These are phyloP conservation scores for Bryoerythrophyllum caledonicum DNA, from an alignment of 225 moss, liverwort and hornwort species.

Conservation along the genomic window DNA sequence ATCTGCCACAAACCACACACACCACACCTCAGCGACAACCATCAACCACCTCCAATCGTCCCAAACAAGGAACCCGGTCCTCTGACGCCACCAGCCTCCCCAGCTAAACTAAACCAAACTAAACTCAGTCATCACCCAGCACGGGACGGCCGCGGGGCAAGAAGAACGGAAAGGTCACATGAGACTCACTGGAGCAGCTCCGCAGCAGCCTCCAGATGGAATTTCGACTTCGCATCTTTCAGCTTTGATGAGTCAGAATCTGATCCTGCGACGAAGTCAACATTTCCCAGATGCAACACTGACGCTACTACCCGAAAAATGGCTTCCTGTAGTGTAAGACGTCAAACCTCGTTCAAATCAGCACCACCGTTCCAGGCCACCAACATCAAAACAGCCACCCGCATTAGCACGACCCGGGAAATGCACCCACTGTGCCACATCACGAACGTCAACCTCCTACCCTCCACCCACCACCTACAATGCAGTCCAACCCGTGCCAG, in stretches of 20 bases:
- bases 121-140: background rate
- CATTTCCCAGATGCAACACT: slow-evolving; percentile 93
- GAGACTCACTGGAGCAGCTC: slow-evolving; percentile 84
- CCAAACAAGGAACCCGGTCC: slow-evolving; percentile 13
- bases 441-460: background rate
- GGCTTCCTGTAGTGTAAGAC: slow-evolving; percentile 64
- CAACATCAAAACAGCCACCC: background rate
- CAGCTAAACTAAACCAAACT: background rate
- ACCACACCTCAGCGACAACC: background rate
- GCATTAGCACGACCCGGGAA: background rate
- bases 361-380: background rate
- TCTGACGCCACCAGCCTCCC: background rate
- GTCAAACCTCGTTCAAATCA: slow-evolving; percentile 21
- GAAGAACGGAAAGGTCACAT: background rate
- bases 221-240: slow-evolving; percentile 80
- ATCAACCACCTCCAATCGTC: background rate
- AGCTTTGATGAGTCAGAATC: slow-evolving; percentile 85
- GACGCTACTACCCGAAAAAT: slow-evolving; percentile 97
- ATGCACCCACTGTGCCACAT: too few relatives aligned
- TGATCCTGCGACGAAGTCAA: slow-evolving; percentile 77
- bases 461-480: background rate
- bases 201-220: slow-evolving; percentile 83
- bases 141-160: background rate
- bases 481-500: background rate
- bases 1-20: slow-evolving; percentile 43